A percentile compares a stretch with the other conserved stretches of the same genome.
phyloP scores from a whole-genome alignment of 2,329 filamentous ascomycete species.

The Xylariaceae sp. region DNA sequence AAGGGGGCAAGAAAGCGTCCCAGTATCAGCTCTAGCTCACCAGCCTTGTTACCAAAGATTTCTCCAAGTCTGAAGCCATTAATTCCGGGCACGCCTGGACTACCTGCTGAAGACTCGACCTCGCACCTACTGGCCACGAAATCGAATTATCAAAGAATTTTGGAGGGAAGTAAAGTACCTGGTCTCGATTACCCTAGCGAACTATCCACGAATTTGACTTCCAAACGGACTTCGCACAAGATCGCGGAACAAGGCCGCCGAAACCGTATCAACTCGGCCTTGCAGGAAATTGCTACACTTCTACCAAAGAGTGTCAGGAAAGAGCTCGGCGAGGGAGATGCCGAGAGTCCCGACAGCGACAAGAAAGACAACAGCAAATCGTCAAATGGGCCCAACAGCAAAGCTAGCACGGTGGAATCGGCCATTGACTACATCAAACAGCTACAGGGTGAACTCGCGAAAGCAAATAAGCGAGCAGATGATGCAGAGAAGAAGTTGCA shows the following conservation, averaged over 20 bases:
- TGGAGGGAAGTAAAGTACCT: constrained; percentile 87
- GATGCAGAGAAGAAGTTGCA: constrained; percentile 59
- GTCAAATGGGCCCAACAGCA: constrained; percentile 67
- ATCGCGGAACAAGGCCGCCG: constrained; percentile 93
- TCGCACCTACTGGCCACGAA: constrained; percentile 84
- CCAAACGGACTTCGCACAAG: constrained; percentile 96
- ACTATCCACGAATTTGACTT: constrained; percentile 88
- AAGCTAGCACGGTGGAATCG: constrained; percentile 95
- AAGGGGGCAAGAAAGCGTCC: constrained; percentile 64
- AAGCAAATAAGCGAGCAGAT: constrained; percentile 59
- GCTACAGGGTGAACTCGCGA: constrained; percentile 68
- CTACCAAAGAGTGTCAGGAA: constrained; percentile 58
- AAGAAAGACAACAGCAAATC: constrained; percentile 38
- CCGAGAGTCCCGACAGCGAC: constrained; percentile 36
- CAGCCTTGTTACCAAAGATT: constrained; percentile 81
- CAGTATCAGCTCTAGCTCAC: constrained; percentile 69
- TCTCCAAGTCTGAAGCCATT: constrained; percentile 93
- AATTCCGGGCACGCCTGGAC: constrained; percentile 57
- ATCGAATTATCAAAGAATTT: constrained; percentile 96
- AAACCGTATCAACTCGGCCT: constrained; percentile 90
- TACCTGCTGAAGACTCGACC: constrained; percentile 54
- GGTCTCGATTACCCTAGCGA: constrained; percentile 88
- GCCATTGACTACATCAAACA: constrained; percentile 94
- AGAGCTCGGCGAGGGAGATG: constrained; percentile 40
- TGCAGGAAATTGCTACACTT: constrained; percentile 85